A percentile compares a stretch with the other conserved stretches of the same genome.
phyloP scores from a whole-genome alignment of 1,284 basidiomycete species.

The Tilletia horrida region DNA sequence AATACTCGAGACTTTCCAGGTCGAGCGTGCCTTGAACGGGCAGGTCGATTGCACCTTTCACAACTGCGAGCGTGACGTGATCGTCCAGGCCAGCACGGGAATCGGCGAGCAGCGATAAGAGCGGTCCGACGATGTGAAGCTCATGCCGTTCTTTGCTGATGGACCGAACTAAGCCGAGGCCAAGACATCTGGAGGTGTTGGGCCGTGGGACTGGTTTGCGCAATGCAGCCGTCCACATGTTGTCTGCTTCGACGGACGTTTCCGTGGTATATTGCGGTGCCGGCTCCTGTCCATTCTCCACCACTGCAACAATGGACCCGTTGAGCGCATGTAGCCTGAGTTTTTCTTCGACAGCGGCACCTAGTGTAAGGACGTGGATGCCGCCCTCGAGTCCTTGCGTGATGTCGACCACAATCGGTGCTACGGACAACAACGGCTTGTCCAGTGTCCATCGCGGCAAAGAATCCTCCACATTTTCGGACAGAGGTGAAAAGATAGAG shows the following conservation, averaged over 20 bases:
- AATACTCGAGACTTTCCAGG: constrained; percentile 57
- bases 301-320: constrained; percentile 68
- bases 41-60: constrained; percentile 82
- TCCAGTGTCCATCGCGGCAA: constrained; percentile 66
- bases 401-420: constrained; percentile 55
- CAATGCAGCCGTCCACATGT: background rate
- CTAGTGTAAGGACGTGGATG: constrained; percentile 53
- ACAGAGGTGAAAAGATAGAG: background rate
- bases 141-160: constrained; percentile 31
- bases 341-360: constrained; percentile 33
- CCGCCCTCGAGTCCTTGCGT: constrained; percentile 66
- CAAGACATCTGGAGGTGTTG: constrained; percentile 23
- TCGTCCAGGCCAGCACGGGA: constrained; percentile 56
- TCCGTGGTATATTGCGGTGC: background rate
- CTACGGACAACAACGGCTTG: constrained; percentile 63
- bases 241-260: background rate
- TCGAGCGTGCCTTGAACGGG: constrained; percentile 85
- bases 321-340: constrained; percentile 66
- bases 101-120: constrained; percentile 60
- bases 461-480: background rate
- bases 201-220: background rate
- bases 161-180: constrained; percentile 45
- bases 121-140: constrained; percentile 44
- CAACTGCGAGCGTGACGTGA: constrained; percentile 56
- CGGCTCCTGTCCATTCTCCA: constrained; percentile 13